Evolutionary conservation across 352 stramenopile genomes (phyloP).

Genomic region (Globisporangium cystogenes): DNA sequence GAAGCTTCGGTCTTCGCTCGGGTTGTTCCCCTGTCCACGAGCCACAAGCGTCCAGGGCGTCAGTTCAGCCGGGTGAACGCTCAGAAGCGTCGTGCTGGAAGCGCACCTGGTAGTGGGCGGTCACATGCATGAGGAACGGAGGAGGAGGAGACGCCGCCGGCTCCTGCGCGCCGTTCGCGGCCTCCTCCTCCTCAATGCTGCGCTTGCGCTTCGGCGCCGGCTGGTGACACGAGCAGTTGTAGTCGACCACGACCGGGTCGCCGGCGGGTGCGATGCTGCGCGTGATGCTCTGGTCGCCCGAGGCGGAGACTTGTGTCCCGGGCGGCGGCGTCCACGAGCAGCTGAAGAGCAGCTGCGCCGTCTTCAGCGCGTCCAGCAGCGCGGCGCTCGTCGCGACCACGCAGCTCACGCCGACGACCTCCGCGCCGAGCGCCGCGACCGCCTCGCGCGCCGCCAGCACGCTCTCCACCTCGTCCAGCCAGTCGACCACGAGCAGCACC

Average conservation of each 20-base stretch:
- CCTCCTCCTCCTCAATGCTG: conserved; percentile 1
- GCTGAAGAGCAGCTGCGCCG: conserved; percentile 28
- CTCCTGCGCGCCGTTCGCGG: conserved; percentile 2
- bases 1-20: conserved; percentile 62
- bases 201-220: conserved; percentile 6
- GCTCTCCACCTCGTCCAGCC: conserved; percentile 37
- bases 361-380: conserved; percentile 32
- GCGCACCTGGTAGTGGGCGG: conserved; percentile 52
- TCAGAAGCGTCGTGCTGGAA: too few relatives aligned
- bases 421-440: conserved; percentile 26
- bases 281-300: conserved; percentile 3
- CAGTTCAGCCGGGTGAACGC: neutral
- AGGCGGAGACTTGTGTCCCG: conserved; percentile 23
- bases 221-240: conserved; percentile 16
- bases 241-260: neutral
- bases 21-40: conserved; percentile 34
- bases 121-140: conserved; percentile 28
- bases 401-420: conserved; percentile 44
- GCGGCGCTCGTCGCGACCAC: conserved; percentile 33
- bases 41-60: neutral
- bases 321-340: conserved; percentile 42
- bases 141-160: neutral
- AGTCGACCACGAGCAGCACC: conserved; percentile 33
- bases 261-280: conserved; percentile 3
- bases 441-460: conserved; percentile 40